phyloP scores from a whole-genome alignment of 2,329 filamentous ascomycete genomes.

The Colletotrichum higginsianum region DNA sequence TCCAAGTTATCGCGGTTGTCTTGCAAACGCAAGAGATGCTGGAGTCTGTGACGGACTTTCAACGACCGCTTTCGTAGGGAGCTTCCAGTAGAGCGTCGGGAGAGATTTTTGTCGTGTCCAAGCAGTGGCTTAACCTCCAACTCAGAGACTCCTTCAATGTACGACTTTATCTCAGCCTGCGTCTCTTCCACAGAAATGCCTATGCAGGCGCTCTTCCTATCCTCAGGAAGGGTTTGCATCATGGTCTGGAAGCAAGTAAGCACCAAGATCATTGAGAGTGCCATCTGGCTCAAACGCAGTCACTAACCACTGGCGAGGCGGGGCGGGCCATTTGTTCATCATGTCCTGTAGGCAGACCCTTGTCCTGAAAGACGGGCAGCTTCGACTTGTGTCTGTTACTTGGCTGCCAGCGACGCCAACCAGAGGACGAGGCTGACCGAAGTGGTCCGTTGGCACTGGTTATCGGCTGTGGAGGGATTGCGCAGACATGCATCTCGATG shows the following conservation, averaged over 20 bases:
- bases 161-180: not conserved
- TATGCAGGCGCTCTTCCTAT: not conserved
- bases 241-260: not conserved
- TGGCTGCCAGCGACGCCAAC: constrained; percentile 16
- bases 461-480: constrained; percentile 22
- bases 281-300: too few species aligned
- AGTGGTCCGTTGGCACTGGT: not conserved
- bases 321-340: not conserved
- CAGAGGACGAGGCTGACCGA: not conserved
- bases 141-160: not conserved
- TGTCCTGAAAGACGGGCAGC: not conserved
- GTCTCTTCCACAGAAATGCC: not conserved
- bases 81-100: not conserved
- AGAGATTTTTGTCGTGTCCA: not conserved
- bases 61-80: not conserved
- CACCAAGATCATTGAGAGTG: not conserved
- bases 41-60: not conserved
- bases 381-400: constrained; percentile 5
- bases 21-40: constrained; percentile 4
- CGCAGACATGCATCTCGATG: constrained; percentile 33
- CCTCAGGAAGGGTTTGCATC: not conserved
- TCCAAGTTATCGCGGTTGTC: not conserved
- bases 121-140: not conserved
- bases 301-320: not conserved
- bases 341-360: not conserved